These are phyloP conservation scores for Sporothrix dimorphospora DNA, from an alignment of 2,329 filamentous ascomycete genomes.

Conservation along the genomic window DNA sequence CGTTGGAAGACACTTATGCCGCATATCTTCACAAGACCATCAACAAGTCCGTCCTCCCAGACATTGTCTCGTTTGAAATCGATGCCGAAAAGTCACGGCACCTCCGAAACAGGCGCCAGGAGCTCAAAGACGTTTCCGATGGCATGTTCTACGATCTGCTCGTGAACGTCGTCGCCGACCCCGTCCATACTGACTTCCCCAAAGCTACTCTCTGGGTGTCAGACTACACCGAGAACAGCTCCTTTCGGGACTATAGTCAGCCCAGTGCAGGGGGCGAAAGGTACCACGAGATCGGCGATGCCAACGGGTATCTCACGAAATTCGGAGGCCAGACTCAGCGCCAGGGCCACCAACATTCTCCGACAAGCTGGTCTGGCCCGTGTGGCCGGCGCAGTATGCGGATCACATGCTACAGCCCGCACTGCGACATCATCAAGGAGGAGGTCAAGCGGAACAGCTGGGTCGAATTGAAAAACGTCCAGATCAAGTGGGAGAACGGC, in stretches of 20 bases:
- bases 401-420: constrained; percentile 70
- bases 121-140: constrained; percentile 65
- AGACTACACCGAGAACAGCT: constrained; percentile 76
- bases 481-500: constrained; percentile 62
- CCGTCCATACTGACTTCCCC: constrained; percentile 46
- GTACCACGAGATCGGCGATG: constrained; percentile 48
- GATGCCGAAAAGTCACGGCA: constrained; percentile 47
- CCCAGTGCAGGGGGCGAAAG: constrained; percentile 42
- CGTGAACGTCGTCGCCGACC: constrained; percentile 66
- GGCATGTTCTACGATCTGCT: constrained; percentile 68
- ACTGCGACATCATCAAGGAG: constrained; percentile 61
- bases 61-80: constrained; percentile 47
- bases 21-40: constrained; percentile 51
- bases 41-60: constrained; percentile 50
- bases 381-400: constrained; percentile 72
- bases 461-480: constrained; percentile 72
- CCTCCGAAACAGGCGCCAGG: constrained; percentile 59
- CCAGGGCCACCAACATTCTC: background rate
- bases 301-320: constrained; percentile 55
- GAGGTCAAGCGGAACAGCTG: constrained; percentile 62
- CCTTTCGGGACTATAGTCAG: constrained; percentile 58
- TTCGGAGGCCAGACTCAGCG: background rate
- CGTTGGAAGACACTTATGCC: constrained; percentile 50
- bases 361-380: constrained; percentile 68
- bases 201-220: constrained; percentile 71